A percentile compares a stretch with the other conserved stretches of the same genome.
Evolutionary conservation across 2,329 filamentous ascomycete genomes (phyloP).

Genomic region (Rhexocercosporidium sp.): DNA sequence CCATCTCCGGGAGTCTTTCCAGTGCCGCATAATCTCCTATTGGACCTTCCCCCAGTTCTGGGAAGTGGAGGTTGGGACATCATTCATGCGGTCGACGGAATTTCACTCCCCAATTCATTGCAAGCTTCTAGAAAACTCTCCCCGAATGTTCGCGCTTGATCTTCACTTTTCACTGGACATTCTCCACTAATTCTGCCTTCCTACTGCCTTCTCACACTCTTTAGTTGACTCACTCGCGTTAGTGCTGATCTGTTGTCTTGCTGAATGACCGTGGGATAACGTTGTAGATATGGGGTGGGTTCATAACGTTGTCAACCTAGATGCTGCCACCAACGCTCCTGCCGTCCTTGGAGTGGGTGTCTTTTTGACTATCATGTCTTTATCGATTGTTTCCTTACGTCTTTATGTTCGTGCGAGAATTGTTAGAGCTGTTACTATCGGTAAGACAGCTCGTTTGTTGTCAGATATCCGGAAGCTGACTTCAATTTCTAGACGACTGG

Average conservation of each 20-base stretch:
- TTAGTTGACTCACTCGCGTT: neutral
- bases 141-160: neutral
- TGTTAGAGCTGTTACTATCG: slow-evolving; percentile 11
- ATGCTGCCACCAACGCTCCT: slow-evolving; percentile 14
- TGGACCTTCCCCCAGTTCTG: neutral
- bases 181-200: neutral
- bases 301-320: slow-evolving; percentile 11
- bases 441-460: neutral
- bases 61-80: slow-evolving; percentile 1
- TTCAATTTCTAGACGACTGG: slow-evolving; percentile 39
- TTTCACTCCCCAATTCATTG: neutral
- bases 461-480: neutral
- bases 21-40: slow-evolving; percentile 3
- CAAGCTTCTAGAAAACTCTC: slow-evolving; percentile 10
- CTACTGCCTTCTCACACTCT: neutral
- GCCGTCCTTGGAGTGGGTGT: slow-evolving; percentile 15
- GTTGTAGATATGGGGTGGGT: slow-evolving; percentile 17
- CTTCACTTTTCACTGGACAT: neutral
- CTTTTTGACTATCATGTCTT: slow-evolving; percentile 14
- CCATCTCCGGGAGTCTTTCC: neutral
- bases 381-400: slow-evolving; percentile 12
- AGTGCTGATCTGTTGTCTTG: neutral
- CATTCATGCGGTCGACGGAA: slow-evolving; percentile 14
- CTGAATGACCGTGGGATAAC: slow-evolving; percentile 4
- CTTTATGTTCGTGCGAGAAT: slow-evolving; percentile 19